Percentiles rank a stretch among this genome's conserved stretches.
phyloP scores from a whole-genome alignment of 805 yeast genomes.

The Kluyveromyces aestuarii region DNA sequence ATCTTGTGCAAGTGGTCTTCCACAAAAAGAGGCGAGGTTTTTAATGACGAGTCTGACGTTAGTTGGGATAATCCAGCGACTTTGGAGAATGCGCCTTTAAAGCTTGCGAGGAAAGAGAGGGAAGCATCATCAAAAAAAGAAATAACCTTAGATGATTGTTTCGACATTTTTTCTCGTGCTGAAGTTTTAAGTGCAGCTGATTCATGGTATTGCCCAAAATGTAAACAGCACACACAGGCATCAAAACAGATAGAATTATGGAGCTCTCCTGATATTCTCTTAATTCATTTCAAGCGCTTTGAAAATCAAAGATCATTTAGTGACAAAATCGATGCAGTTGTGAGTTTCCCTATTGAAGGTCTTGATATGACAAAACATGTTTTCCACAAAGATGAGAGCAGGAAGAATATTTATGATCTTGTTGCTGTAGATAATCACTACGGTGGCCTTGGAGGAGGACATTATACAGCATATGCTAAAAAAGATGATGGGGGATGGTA shows the following conservation, averaged over 20 bases:
- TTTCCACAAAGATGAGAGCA: slow-evolving; percentile 23
- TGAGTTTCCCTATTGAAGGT: slow-evolving; percentile 80
- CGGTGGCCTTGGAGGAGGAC: slow-evolving; percentile 97
- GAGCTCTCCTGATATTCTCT: slow-evolving; percentile 86
- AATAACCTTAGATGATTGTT: slow-evolving; percentile 63
- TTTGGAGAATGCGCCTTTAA: slow-evolving; percentile 47
- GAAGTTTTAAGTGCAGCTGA: slow-evolving; percentile 85
- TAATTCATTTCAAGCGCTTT: slow-evolving; percentile 85
- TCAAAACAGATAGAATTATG: slow-evolving; percentile 85
- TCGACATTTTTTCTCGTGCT: slow-evolving; percentile 63
- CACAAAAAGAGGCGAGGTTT: slow-evolving; percentile 40
- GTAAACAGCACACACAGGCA: slow-evolving; percentile 85
- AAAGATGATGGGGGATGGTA: slow-evolving; percentile 76
- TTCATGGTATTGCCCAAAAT: slow-evolving; percentile 86
- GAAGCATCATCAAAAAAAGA: slow-evolving; percentile 26
- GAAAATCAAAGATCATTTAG: slow-evolving; percentile 76
- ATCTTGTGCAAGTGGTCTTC: slow-evolving; percentile 62
- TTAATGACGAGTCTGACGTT: slow-evolving; percentile 41
- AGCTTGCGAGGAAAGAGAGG: slow-evolving; percentile 31
- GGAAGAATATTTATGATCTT: slow-evolving; percentile 58
- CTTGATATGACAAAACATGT: slow-evolving; percentile 63
- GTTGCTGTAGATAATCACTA: slow-evolving; percentile 92
- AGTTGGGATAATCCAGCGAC: slow-evolving; percentile 48
- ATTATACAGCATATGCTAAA: slow-evolving; percentile 85
- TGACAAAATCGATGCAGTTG: slow-evolving; percentile 79